These are phyloP conservation scores for Halophytophthora batemanensis DNA, from an alignment of 352 stramenopile species.

Conservation along the genomic window DNA sequence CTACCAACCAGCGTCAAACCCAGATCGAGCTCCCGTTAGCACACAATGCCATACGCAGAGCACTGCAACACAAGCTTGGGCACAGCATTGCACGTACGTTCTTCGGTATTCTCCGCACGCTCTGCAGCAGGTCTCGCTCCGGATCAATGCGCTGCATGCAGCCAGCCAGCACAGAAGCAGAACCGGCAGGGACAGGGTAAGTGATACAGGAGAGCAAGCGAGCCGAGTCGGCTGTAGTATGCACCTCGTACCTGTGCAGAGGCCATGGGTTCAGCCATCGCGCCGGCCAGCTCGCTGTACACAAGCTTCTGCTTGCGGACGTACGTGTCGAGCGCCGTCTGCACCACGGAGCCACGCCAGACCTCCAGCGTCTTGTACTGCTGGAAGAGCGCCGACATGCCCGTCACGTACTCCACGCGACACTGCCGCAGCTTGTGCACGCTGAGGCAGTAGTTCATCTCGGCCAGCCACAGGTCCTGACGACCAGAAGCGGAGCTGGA, in stretches of 20 bases:
- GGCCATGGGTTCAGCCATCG: constrained; percentile 64
- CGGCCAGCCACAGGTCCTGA: constrained; percentile 66
- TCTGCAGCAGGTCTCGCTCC: constrained; percentile 73
- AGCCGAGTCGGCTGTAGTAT: neutral
- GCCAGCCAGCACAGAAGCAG: too few species aligned
- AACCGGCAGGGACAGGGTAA: neutral
- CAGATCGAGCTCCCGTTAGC: constrained; percentile 2
- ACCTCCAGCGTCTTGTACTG: constrained; percentile 84
- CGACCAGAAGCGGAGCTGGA: constrained; percentile 11
- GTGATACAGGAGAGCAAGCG: neutral
- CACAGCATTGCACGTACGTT: constrained; percentile 43
- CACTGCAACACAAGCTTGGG: neutral
- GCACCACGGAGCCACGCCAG: constrained; percentile 62
- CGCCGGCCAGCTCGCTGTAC: constrained; percentile 64
- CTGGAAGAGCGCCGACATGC: constrained; percentile 78
- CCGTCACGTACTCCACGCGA: constrained; percentile 78
- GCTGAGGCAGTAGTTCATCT: constrained; percentile 71
- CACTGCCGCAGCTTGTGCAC: constrained; percentile 61
- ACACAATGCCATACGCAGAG: neutral
- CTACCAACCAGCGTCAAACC: constrained; percentile 19
- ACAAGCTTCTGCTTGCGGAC: constrained; percentile 78
- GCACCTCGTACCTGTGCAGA: constrained; percentile 60
- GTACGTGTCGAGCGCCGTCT: constrained; percentile 75
- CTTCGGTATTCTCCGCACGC: constrained; percentile 78
- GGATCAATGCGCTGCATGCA: constrained; percentile 64